A percentile compares a stretch with the other conserved stretches of the same genome.
phyloP scores from a whole-genome alignment of 805 yeast genomes.

The Suhomyces sp. region DNA sequence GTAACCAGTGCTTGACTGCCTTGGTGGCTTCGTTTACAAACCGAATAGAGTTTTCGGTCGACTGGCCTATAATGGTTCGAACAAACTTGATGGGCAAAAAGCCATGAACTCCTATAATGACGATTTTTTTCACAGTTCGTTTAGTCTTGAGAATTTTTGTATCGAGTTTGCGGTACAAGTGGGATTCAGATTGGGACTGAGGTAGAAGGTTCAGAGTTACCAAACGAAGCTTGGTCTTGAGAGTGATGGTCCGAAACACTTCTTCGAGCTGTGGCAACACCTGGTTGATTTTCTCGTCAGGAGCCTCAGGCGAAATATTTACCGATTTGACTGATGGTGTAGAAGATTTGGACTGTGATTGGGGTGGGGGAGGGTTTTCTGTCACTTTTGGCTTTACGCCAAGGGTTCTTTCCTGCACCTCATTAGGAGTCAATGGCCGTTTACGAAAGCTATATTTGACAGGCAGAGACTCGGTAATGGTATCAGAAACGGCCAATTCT shows the following conservation, averaged over 20 bases:
- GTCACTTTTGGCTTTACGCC: neutral
- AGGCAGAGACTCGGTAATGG: slow-evolving; percentile 31
- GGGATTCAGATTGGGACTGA: slow-evolving; percentile 18
- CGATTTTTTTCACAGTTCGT: slow-evolving; percentile 17
- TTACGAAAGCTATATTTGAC: slow-evolving; percentile 29
- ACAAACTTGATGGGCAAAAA: slow-evolving; percentile 41
- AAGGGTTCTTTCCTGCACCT: slow-evolving; percentile 30
- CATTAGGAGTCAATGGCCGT: slow-evolving; percentile 34
- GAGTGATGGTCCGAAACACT: slow-evolving; percentile 19
- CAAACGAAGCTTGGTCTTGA: slow-evolving; percentile 17
- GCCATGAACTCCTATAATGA: slow-evolving; percentile 37
- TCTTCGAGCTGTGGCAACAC: slow-evolving; percentile 15
- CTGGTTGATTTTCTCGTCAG: neutral
- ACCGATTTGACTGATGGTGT: neutral
- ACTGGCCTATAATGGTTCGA: slow-evolving; percentile 31
- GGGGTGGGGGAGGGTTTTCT: neutral
- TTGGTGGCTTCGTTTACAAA: slow-evolving; percentile 28
- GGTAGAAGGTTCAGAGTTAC: slow-evolving; percentile 15
- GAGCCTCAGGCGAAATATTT: neutral
- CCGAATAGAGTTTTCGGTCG: slow-evolving; percentile 33
- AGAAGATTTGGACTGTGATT: neutral
- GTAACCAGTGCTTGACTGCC: slow-evolving; percentile 29
- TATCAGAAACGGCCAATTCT: slow-evolving; percentile 35
- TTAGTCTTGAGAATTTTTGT: slow-evolving; percentile 9
- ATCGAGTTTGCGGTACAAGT: slow-evolving; percentile 20